Percentiles rank a stretch among this genome's conserved stretches.
These are phyloP conservation scores for Cochlearia excelsa DNA, from an alignment of 345 rosid genomes.

Conservation along the genomic window DNA sequence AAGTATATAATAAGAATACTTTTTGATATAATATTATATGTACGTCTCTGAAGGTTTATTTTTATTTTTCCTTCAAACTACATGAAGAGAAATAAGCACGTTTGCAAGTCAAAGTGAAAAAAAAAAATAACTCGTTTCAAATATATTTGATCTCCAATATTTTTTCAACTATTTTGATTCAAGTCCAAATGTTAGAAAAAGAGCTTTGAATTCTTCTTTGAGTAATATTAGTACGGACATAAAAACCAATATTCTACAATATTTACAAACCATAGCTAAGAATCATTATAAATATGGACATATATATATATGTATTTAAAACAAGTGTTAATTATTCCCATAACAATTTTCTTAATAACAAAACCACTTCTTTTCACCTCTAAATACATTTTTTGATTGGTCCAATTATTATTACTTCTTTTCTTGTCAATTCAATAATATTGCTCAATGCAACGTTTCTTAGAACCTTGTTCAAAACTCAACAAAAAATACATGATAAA, in stretches of 20 bases:
- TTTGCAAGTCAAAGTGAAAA: conserved; percentile 30
- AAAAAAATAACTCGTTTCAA: conserved; percentile 8
- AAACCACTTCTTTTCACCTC: conserved; percentile 10
- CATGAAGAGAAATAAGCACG: conserved; percentile 13
- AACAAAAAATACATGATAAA: conserved; percentile 22
- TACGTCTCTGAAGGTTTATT: conserved; percentile 35
- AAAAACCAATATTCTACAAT: background rate
- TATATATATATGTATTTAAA: conserved; percentile 12
- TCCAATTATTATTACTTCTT: conserved; percentile 13
- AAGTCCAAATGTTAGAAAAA: conserved; percentile 33
- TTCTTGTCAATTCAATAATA: conserved; percentile 6
- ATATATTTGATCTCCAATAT: background rate
- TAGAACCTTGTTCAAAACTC: conserved; percentile 32
- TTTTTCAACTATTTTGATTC: conserved; percentile 24
- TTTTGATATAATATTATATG: background rate
- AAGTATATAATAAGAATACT: too few species aligned
- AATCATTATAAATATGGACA: conserved; percentile 3
- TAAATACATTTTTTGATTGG: background rate
- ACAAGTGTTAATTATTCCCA: conserved; percentile 1
- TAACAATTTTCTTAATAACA: background rate
- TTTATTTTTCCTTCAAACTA: conserved; percentile 1
- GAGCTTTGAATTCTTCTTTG: conserved; percentile 23
- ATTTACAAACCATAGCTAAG: conserved; percentile 10
- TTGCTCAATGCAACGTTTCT: conserved; percentile 51
- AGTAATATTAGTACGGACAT: background rate